These are phyloP conservation scores for Globisporangium middletonii DNA, from an alignment of 352 stramenopile species.

Conservation along the genomic window DNA sequence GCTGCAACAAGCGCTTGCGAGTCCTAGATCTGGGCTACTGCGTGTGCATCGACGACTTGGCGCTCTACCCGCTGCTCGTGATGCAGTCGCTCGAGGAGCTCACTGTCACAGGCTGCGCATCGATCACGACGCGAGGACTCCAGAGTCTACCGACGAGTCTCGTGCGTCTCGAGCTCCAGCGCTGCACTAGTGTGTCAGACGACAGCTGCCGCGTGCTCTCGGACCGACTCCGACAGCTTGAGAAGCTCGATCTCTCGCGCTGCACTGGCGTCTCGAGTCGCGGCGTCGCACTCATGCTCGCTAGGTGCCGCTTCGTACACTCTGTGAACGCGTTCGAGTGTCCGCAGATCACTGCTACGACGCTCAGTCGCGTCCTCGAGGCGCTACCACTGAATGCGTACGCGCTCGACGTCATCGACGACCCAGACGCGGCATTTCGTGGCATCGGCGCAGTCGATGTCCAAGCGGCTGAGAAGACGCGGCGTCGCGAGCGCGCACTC, in stretches of 20 bases:
- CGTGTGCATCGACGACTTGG: conserved; percentile 41
- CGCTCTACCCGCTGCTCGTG: conserved; percentile 53
- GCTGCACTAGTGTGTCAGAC: conserved; percentile 21
- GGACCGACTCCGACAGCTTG: conserved; percentile 22
- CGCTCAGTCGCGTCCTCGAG: conserved; percentile 23
- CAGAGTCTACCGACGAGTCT: conserved; percentile 37
- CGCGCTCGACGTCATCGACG: conserved; percentile 42
- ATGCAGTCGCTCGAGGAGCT: conserved; percentile 52
- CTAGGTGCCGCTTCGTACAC: conserved; percentile 34
- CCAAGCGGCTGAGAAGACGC: conserved; percentile 24
- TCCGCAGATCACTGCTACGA: conserved; percentile 18
- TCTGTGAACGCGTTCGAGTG: conserved; percentile 46
- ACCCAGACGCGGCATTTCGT: conserved; percentile 28
- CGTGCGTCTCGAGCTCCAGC: conserved; percentile 28
- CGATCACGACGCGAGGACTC: conserved; percentile 31
- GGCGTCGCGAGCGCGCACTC: conserved; percentile 26
- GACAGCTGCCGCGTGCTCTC: conserved; percentile 22
- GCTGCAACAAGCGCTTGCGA: conserved; percentile 41
- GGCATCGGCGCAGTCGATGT: conserved; percentile 38
- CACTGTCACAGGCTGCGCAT: conserved; percentile 27
- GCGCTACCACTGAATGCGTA: conserved; percentile 24
- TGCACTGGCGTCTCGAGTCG: conserved; percentile 22
- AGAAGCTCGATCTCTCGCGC: conserved; percentile 35
- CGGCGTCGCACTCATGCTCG: conserved; percentile 24
- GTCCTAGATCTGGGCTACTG: conserved; percentile 58